phyloP scores from a whole-genome alignment of 192 early-diverging fungal species.

The Coemansia sp. region DNA sequence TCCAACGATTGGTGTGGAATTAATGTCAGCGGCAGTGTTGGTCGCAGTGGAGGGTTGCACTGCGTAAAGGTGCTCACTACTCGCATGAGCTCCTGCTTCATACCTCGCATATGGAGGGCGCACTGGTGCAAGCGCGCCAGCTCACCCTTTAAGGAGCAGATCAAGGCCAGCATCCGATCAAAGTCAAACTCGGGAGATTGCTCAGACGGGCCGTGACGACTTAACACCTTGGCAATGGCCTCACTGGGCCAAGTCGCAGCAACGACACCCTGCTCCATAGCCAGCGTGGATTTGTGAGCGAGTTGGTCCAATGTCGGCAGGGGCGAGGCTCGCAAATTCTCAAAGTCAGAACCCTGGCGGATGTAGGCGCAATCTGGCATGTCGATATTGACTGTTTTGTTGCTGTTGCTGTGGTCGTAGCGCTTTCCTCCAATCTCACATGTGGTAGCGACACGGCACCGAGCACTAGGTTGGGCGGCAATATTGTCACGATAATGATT shows the following conservation, averaged over 20 bases:
- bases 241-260: neutral
- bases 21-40: neutral
- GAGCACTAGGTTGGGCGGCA: neutral
- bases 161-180: neutral
- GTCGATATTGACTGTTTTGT: neutral
- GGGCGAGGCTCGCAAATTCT: neutral
- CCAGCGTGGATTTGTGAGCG: neutral
- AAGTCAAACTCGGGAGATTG: neutral
- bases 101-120: neutral
- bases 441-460: neutral
- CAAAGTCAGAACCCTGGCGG: neutral
- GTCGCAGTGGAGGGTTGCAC: neutral
- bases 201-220: neutral
- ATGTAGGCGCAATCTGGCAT: no score
- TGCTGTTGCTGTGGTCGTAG: neutral
- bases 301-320: neutral
- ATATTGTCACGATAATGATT: neutral
- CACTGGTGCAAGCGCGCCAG: conserved; percentile 4
- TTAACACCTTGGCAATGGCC: neutral
- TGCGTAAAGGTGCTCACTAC: neutral
- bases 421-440: neutral
- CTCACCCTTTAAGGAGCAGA: neutral
- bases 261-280: neutral
- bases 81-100: neutral
- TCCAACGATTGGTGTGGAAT: neutral